Base-by-base conservation (phyloP, 495 filamentous ascomycete genomes). In the Acidiella bohemica region DNA sequence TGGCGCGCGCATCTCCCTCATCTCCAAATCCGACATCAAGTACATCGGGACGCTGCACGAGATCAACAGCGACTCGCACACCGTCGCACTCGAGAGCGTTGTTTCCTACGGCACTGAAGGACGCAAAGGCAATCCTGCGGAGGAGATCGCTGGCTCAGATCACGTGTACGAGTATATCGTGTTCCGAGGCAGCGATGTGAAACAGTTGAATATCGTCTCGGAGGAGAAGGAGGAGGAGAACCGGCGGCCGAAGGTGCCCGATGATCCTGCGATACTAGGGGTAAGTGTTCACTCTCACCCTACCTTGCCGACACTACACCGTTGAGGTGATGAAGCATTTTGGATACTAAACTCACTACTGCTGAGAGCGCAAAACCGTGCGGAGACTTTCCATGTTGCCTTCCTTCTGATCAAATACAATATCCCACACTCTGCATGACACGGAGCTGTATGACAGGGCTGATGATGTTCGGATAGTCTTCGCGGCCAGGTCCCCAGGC, bases 141-240 rank as follows among this genome's bases (percentile, higher is more conserved):
- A 90, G 26, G 85, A 93, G 61, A 77, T 94, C 28, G 63, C 80
- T 17, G 70, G 81, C 5, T 87, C 84, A 0, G 73, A 82, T 38
- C 79, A 78, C 49, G 66, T 95, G 52, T 99, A 95, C 65, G 92
- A 96, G 57, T 96, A 99, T 67, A 95, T 99, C 53, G 88, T 99
- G 44, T 99, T 99, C 59, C 82, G 88, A 32, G 90, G 92, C 38
- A 94, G 85, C 59, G 90, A 99, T 69, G 90, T 99, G 55, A 96
- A 96, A 65, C 88, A 99, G 58, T 72, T 99, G 52, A 78, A 81
- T 41, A 82, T 99, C 52, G 86, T 92, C 45, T 78, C 90, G 49
- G 68, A 73, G 27, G 74, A 80, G 5, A 23, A 23, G 1, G 51
- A 54, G n/a, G 49, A 60, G 22, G 79, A 90, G 57, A 75, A 75